Evolutionary conservation across 2,329 filamentous ascomycete species (phyloP).

Genomic region (Orbilia blumenaviensis): DNA sequence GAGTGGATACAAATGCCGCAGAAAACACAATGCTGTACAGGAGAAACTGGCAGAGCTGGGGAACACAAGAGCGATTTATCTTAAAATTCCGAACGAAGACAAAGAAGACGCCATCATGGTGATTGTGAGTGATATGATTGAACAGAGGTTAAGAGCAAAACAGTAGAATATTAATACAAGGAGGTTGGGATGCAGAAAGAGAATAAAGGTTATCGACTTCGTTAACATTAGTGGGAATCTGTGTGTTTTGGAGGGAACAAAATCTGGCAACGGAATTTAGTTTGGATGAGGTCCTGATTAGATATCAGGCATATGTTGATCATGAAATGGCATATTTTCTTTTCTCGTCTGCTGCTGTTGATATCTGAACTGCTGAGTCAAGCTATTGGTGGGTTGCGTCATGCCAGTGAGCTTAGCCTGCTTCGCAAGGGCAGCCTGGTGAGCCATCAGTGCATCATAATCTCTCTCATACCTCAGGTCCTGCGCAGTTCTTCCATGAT

Average conservation of each 20-base stretch:
- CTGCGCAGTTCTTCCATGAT: slow-evolving; percentile 26
- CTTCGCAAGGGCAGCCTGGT: slow-evolving; percentile 42
- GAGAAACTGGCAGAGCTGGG: slow-evolving; percentile 2
- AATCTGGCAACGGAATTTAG: too few relatives aligned
- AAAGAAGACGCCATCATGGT: slow-evolving; percentile 38
- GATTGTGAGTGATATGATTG: slow-evolving; percentile 1
- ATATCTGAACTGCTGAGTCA: slow-evolving; percentile 12
- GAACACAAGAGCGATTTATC: slow-evolving; percentile 44
- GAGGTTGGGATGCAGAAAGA: neutral
- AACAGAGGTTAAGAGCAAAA: slow-evolving; percentile 11
- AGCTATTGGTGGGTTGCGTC: slow-evolving; percentile 11
- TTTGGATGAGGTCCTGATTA: neutral
- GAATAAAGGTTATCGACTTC: neutral
- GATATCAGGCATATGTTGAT: slow-evolving; percentile 47
- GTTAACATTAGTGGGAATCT: neutral
- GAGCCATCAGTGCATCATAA: slow-evolving; percentile 38
- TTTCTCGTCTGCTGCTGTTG: slow-evolving; percentile 28
- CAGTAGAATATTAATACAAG: too few relatives aligned
- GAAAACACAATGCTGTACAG: slow-evolving; percentile 13
- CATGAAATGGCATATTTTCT: slow-evolving; percentile 38
- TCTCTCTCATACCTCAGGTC: slow-evolving; percentile 43
- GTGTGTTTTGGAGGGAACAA: neutral
- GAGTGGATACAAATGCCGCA: slow-evolving; percentile 1
- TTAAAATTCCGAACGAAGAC: slow-evolving; percentile 1
- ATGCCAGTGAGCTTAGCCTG: slow-evolving; percentile 30